Evolutionary conservation across 2,329 filamentous ascomycete genomes (phyloP).

Genomic region (Periconia digitata): DNA sequence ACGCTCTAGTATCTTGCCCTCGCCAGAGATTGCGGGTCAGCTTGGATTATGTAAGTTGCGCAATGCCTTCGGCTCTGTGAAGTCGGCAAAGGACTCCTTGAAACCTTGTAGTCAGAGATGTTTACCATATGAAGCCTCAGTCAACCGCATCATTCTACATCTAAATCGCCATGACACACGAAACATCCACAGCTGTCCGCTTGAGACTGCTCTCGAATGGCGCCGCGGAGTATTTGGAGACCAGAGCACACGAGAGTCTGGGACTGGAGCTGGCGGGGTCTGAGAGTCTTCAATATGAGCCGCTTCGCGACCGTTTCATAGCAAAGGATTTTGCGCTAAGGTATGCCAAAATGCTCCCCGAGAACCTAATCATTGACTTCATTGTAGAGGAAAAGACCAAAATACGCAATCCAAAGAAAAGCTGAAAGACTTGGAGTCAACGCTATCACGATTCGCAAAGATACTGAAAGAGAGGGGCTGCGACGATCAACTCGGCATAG

Average conservation of each 20-base stretch:
- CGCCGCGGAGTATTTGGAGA: slow-evolving; percentile 1
- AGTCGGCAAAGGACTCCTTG: too few relatives aligned
- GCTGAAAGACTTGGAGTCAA: neutral
- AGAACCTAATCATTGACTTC: neutral
- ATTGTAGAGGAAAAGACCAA: neutral
- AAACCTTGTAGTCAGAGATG: too few relatives aligned
- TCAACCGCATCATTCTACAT: too few relatives aligned
- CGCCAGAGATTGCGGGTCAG: too few relatives aligned
- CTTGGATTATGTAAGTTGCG: too few relatives aligned
- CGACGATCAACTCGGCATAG: neutral
- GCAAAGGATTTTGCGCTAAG: neutral
- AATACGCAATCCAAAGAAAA: neutral
- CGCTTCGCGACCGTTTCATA: neutral
- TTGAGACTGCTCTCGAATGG: neutral
- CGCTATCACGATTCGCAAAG: neutral
- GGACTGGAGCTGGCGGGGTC: neutral
- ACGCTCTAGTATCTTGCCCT: too few relatives aligned
- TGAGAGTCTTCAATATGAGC: neutral
- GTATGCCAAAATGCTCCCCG: neutral
- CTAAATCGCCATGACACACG: neutral
- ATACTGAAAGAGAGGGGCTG: neutral
- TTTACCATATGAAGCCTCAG: too few relatives aligned
- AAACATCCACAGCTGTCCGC: neutral
- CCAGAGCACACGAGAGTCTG: neutral
- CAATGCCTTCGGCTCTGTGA: too few relatives aligned